Base-by-base conservation (phyloP, 345 rosid genomes). In the Iberis pinnata region DNA sequence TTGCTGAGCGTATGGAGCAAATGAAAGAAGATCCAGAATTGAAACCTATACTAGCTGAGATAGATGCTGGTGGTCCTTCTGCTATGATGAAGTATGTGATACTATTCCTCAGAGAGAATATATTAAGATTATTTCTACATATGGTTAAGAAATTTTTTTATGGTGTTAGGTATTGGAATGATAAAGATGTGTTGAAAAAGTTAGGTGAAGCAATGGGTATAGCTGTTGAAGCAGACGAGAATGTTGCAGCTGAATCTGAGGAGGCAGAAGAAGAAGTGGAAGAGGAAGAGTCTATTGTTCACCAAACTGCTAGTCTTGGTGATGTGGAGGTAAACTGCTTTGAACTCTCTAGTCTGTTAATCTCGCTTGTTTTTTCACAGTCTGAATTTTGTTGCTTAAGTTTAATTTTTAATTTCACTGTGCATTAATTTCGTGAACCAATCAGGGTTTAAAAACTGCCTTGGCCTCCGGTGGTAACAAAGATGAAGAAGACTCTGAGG, bases 141-240 rank as follows among this genome's bases (percentile, higher is more conserved):
- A 3, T 9, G 5, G 5, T 29, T 29, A 9, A 29, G 8, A 29
- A 6, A 29, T 42, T 45, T 18, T 4, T 27, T 66, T 14, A 0
- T 64, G 17, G 26, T 36, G 42, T 2, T 65, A 88, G 98, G 84
- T 88, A 92, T 64, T 85, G 97, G 97, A 88, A 88, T 68, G 95
- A 88, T 62, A 80, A 85, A 72, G 95, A 83, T 0, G 94, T 88
- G 49, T 70, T 83, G 59, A 73, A 79, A 70, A 92, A 92, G 80
- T 67, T 88, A 63, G 97, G 98, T 26, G 93, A 88, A 77, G 97
- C 98, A 54, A 92, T 92, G 96, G 97, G 98, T 59, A 69, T 85
- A 17, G 82, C 88, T 19, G 86, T 64, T 70, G 60, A 25, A 2
- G 78, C 75, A 20, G 93, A 85, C 39, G 51, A 45, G 44, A 35